Base-by-base conservation (phyloP, 139 green algal species). In the Ettlia oleoabundans region DNA sequence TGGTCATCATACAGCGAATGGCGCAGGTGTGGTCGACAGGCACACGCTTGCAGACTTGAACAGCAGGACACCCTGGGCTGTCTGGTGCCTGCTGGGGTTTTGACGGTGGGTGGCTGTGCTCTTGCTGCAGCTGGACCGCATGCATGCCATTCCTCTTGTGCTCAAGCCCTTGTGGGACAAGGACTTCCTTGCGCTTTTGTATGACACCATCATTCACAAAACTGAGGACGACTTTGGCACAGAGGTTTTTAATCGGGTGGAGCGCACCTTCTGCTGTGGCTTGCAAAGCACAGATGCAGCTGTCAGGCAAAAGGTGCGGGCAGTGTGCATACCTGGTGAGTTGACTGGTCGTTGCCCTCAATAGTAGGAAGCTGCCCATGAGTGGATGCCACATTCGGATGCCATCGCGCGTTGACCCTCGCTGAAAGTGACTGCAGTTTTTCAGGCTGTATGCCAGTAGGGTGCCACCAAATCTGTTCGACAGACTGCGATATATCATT, bases 401-500 rank as follows among this genome's bases (percentile, higher is more conserved):
- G 47, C 15, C 47, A 58, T 58, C n/a, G n/a, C n/a, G n/a, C n/a
- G n/a, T n/a, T 43, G 32, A 35, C 65, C 35, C 15, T 41, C 68
- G 26, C 41, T 38, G 2, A 8, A 4, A 21, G 37, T 32, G 4
- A 1, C 3, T n/a, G 51, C 63, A 80, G 74, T 99, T 99, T 87
- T 98, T 98, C 78, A 52, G 76, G 8, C 81, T 99, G 43, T 99
- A 99, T 87, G 76, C 97, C 70, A 76, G 76, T 10, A 72, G 80
- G 41, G 89, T 99, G 32, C 90, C 89, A 0, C 55, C 82, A 1
- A 91, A 90, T 19, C 90, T 98, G 40, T 98, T 93, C 78, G 90
- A 95, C 41, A 92, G 97, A 38, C 90, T 99, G 76, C 90, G 95
- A 58, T 98, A 97, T 82, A 94, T 99, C 63, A 89, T 99, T 24